Evolutionary conservation across 163 green algal genomes (phyloP).

Genomic region (Volvox carteri): DNA sequence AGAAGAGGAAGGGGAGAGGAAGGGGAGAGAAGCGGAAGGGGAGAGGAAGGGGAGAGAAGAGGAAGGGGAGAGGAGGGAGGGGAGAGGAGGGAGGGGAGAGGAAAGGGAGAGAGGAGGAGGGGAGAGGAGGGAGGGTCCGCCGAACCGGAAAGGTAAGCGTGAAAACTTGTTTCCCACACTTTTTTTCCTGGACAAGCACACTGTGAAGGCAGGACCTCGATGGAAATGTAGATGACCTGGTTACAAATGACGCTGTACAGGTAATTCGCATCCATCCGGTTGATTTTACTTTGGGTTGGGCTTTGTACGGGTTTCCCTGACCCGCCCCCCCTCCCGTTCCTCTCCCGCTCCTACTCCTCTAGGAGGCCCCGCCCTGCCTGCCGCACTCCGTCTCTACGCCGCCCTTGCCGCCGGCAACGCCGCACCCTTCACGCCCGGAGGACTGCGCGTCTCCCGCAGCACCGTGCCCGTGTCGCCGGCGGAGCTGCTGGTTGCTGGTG

Average conservation of each 20-base stretch:
- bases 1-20: no score
- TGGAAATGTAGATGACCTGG: no score
- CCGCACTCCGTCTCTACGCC: conserved; percentile 3
- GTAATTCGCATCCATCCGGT: no score
- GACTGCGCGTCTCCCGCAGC: neutral
- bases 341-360: neutral
- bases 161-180: no score
- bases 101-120: neutral
- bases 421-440: conserved; percentile 31
- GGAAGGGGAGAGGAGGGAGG: neutral
- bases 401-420: conserved; percentile 19
- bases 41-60: neutral
- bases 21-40: neutral
- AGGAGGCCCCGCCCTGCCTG: conserved; percentile 15
- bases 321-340: no score
- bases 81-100: neutral
- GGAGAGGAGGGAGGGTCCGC: neutral
- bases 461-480: neutral
- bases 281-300: no score
- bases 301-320: no score
- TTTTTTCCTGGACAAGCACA: no score
- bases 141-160: no score
- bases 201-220: no score
- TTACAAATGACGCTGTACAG: no score
- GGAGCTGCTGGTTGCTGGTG: neutral